Evolutionary conservation across 2,329 filamentous ascomycete species (phyloP).

Genomic region (Trichocomaceae sp.): DNA sequence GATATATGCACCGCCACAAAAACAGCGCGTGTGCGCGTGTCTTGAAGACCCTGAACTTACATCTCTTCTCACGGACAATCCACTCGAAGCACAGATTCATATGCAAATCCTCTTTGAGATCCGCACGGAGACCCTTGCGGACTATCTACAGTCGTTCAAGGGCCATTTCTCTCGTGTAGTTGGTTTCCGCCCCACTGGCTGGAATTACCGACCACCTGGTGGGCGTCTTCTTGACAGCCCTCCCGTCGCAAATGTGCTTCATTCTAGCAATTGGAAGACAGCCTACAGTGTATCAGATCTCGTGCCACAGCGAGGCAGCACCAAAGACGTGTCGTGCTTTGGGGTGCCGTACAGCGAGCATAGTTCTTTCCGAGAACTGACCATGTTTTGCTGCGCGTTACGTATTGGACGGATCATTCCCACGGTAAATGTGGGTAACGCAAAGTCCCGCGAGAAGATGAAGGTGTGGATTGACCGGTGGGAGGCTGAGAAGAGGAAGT

Average conservation of each 20-base stretch:
- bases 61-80: conserved; percentile 69
- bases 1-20: conserved; percentile 78
- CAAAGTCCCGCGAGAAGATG: conserved; percentile 59
- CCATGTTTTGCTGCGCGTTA: conserved; percentile 83
- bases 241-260: conserved; percentile 57
- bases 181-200: conserved; percentile 86
- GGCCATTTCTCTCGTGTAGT: conserved; percentile 80
- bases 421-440: conserved; percentile 77
- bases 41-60: conserved; percentile 79
- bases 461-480: conserved; percentile 60
- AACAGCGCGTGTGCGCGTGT: conserved; percentile 76
- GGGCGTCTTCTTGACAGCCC: conserved; percentile 58
- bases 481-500: conserved; percentile 56
- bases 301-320: conserved; percentile 74
- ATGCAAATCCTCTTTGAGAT: conserved; percentile 97
- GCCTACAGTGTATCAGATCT: conserved; percentile 67
- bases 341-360: conserved; percentile 96
- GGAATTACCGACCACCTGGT: conserved; percentile 76
- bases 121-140: conserved; percentile 77
- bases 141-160: conserved; percentile 75
- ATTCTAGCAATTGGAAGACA: conserved; percentile 66
- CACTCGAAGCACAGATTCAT: conserved; percentile 83
- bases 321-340: conserved; percentile 75
- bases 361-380: conserved; percentile 87
- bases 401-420: conserved; percentile 85